Evolutionary conservation across 305 asterid species (phyloP).

Genomic region (Fraxinus greggii): DNA sequence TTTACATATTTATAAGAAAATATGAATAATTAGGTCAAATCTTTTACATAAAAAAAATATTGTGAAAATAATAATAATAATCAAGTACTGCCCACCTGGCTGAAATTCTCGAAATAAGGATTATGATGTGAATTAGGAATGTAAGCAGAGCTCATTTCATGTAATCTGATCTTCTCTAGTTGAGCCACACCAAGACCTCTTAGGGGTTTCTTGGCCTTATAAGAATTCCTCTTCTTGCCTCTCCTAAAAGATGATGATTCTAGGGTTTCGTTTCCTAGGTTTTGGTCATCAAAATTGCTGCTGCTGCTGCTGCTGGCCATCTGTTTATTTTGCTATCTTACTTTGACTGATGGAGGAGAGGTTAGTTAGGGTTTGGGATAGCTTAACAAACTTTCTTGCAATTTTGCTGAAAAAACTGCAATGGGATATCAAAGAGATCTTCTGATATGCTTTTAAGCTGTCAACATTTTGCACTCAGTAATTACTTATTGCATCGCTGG

Average conservation of each 20-base stretch:
- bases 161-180: conserved; percentile 50
- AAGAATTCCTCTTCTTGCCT: conserved; percentile 39
- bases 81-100: conserved; percentile 28
- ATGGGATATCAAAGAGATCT: conserved; percentile 24
- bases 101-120: conserved; percentile 22
- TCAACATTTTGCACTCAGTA: conserved; percentile 23
- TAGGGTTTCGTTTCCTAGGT: conserved; percentile 30
- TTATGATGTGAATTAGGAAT: conserved; percentile 22
- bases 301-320: conserved; percentile 32
- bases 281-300: conserved; percentile 40
- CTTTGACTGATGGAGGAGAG: background rate
- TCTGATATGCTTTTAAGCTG: conserved; percentile 39
- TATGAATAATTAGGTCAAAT: background rate
- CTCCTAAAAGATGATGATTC: conserved; percentile 30
- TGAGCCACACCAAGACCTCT: conserved; percentile 61
- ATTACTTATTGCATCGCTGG: conserved; percentile 50
- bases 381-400: conserved; percentile 17
- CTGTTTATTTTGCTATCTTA: background rate
- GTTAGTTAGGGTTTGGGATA: background rate
- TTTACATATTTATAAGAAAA: background rate
- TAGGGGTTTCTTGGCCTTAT: conserved; percentile 46
- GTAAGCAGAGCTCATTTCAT: conserved; percentile 38
- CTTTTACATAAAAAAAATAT: background rate
- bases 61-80: background rate
- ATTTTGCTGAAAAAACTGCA: background rate